Conservation (phyloP, 140 eudicot species). For the Anethum foeniculum region DNA sequence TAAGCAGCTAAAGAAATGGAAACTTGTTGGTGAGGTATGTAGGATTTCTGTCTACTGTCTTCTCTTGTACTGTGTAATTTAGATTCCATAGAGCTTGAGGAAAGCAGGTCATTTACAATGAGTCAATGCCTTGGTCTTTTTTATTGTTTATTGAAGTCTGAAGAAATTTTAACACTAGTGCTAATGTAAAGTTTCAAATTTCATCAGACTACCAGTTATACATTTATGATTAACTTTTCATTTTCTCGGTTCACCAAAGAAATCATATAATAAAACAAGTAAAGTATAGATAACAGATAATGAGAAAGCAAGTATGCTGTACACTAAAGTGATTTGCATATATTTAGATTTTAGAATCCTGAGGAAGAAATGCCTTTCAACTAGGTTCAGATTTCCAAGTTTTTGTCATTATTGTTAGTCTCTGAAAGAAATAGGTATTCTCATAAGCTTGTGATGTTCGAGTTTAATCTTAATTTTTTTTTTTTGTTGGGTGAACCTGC, state of each 20-base stretch:
- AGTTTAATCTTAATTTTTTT: slow-evolving; percentile 8
- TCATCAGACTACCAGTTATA: background rate
- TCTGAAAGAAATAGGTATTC: background rate
- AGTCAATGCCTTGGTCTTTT: background rate
- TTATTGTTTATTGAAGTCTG: background rate
- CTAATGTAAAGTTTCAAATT: background rate
- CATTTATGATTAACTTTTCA: background rate
- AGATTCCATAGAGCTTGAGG: background rate
- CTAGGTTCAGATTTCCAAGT: background rate
- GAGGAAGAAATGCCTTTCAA: background rate
- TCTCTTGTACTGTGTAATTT: background rate
- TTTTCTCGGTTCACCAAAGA: background rate
- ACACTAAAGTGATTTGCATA: background rate
- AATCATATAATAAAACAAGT: background rate
- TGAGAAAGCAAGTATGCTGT: background rate
- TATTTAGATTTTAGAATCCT: background rate
- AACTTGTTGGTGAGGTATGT: slow-evolving; percentile 89
- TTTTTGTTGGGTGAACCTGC: slow-evolving; percentile 3
- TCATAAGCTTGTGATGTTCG: background rate
- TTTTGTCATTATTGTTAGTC: background rate
- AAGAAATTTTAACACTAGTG: background rate
- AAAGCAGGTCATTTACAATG: background rate
- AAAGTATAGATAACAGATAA: background rate
- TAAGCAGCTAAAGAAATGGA: slow-evolving; percentile 96
- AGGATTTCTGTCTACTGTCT: background rate